A percentile compares a stretch with the other conserved stretches of the same genome.
Evolutionary conservation across 2,329 filamentous ascomycete species (phyloP).

Genomic region (Pseudocercospora ulei): DNA sequence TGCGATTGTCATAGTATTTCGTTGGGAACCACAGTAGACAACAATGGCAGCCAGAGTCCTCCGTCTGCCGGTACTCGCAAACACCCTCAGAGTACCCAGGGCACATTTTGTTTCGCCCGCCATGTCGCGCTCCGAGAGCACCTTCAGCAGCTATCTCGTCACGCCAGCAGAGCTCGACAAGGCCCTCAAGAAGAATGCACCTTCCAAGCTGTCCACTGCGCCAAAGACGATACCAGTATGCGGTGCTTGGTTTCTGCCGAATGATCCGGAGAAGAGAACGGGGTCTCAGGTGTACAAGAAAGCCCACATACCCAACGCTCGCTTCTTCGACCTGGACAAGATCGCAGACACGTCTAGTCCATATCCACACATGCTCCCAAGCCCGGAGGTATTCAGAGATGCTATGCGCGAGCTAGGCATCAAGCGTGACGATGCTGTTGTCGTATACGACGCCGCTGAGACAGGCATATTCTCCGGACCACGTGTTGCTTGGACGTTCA

Average conservation of each 20-base stretch:
- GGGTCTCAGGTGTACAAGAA: slow-evolving; percentile 73
- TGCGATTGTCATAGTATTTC: neutral
- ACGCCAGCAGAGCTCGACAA: slow-evolving; percentile 71
- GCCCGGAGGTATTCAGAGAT: slow-evolving; percentile 65
- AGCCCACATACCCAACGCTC: slow-evolving; percentile 74
- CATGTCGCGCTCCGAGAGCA: slow-evolving; percentile 32
- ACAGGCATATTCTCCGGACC: slow-evolving; percentile 90
- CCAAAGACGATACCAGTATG: slow-evolving; percentile 81
- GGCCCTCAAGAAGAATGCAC: slow-evolving; percentile 72
- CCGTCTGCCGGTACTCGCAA: slow-evolving; percentile 9
- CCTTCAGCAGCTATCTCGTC: slow-evolving; percentile 74
- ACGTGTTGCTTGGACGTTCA: slow-evolving; percentile 84
- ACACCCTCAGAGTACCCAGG: slow-evolving; percentile 5
- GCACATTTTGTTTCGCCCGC: slow-evolving; percentile 18
- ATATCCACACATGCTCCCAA: slow-evolving; percentile 94
- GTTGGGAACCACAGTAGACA: neutral
- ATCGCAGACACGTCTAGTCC: slow-evolving; percentile 78
- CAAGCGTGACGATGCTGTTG: slow-evolving; percentile 73
- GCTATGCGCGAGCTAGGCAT: slow-evolving; percentile 88
- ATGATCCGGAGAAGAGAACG: slow-evolving; percentile 62
- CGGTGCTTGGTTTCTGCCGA: slow-evolving; percentile 92
- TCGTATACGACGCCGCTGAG: slow-evolving; percentile 89
- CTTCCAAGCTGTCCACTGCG: slow-evolving; percentile 67
- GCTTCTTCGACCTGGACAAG: slow-evolving; percentile 93
- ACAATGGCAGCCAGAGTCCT: slow-evolving; percentile 11